Conservation (phyloP, 345 rosid genomes). For the Combretum micranthum region DNA sequence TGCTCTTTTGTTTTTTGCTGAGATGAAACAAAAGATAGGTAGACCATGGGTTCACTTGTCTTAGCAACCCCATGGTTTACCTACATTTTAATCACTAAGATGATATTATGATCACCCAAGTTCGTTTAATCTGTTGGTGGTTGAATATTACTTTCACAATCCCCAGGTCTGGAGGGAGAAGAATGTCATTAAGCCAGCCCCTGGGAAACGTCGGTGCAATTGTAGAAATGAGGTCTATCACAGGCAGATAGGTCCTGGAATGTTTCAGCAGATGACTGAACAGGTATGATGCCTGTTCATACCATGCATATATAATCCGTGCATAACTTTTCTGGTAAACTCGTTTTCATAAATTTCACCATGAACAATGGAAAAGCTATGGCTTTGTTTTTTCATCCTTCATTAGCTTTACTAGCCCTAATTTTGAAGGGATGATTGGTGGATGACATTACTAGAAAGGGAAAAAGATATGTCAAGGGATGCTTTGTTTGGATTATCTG, state of each 20-base stretch:
- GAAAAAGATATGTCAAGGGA: no score
- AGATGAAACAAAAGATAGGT: no score
- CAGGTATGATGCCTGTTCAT: slow-evolving; percentile 39
- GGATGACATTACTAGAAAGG: no score
- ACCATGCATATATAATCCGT: not conserved
- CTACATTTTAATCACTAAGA: no score
- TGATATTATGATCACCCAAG: not conserved
- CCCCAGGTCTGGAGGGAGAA: slow-evolving; percentile 96
- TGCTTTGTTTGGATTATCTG: no score
- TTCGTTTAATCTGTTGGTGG: slow-evolving; percentile 1
- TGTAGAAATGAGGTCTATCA: slow-evolving; percentile 98
- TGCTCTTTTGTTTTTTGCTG: not conserved
- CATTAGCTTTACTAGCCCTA: no score
- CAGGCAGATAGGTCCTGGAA: slow-evolving; percentile 98
- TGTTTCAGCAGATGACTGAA: slow-evolving; percentile 99
- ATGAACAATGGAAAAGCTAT: no score
- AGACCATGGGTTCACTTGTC: no score
- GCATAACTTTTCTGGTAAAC: no score
- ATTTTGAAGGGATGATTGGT: no score
- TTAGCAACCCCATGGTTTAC: no score
- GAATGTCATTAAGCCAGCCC: slow-evolving; percentile 85
- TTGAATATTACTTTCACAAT: not conserved
- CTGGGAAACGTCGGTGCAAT: slow-evolving; percentile 91
- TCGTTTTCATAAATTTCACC: not conserved
- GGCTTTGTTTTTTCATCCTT: no score